A percentile compares a stretch with the other conserved stretches of the same genome.
Evolutionary conservation across 805 yeast genomes (phyloP).

Genomic region (Hanseniaspora singularis): DNA sequence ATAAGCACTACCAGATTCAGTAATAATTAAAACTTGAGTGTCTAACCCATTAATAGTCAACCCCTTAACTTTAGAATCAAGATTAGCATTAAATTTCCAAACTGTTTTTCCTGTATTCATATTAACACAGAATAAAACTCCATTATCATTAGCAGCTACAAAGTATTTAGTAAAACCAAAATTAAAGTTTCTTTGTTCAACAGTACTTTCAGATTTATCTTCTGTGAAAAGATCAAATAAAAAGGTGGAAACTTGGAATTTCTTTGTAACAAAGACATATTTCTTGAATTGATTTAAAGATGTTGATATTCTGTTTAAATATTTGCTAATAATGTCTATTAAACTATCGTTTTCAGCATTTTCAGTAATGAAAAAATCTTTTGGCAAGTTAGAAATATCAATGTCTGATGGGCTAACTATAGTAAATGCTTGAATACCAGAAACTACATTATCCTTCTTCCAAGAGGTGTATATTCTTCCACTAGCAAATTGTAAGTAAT

Average conservation of each 20-base stretch:
- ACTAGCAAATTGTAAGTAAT: slow-evolving; percentile 20
- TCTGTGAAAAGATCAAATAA: slow-evolving; percentile 18
- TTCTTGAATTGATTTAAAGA: slow-evolving; percentile 20
- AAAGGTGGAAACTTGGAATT: slow-evolving; percentile 17
- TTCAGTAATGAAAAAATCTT: slow-evolving; percentile 21
- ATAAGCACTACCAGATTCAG: slow-evolving; percentile 25
- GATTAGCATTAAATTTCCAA: slow-evolving; percentile 32
- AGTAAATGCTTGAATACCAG: slow-evolving; percentile 27
- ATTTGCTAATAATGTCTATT: slow-evolving; percentile 21
- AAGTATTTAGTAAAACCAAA: slow-evolving; percentile 40
- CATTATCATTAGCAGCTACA: slow-evolving; percentile 32
- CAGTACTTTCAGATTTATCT: slow-evolving; percentile 16
- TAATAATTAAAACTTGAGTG: slow-evolving; percentile 20
- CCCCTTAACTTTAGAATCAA: slow-evolving; percentile 17
- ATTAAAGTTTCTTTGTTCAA: slow-evolving; percentile 21
- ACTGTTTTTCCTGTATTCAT: slow-evolving; percentile 30
- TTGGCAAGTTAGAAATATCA: slow-evolving; percentile 18
- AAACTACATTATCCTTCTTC: slow-evolving; percentile 36
- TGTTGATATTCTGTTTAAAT: slow-evolving; percentile 23
- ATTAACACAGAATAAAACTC: slow-evolving; percentile 36
- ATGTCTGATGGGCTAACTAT: slow-evolving; percentile 17
- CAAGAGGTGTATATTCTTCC: slow-evolving; percentile 26
- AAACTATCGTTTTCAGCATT: slow-evolving; percentile 6
- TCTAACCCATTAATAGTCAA: slow-evolving; percentile 22
- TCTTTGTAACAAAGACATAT: slow-evolving; percentile 17